phyloP scores from a whole-genome alignment of 2,329 filamentous ascomycete genomes.

The Aspergillus fumigatiaffinis region DNA sequence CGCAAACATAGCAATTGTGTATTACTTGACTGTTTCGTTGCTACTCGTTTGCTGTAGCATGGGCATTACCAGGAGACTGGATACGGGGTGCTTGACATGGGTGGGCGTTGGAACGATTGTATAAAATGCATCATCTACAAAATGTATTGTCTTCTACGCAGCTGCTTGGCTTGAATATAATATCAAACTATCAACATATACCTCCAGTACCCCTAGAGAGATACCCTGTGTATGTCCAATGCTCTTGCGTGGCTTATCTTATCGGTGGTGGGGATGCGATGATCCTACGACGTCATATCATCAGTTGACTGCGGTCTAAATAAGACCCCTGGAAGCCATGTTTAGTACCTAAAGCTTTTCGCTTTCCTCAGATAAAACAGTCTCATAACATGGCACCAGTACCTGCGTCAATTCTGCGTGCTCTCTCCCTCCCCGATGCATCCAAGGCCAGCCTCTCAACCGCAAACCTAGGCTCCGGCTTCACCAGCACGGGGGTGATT shows the following conservation, averaged over 20 bases:
- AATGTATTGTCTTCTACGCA: neutral
- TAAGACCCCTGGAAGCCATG: too few species aligned
- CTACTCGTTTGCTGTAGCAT: neutral
- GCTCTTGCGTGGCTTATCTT: slow-evolving; percentile 8
- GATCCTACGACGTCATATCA: slow-evolving; percentile 5
- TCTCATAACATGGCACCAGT: slow-evolving; percentile 25
- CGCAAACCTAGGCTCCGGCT: slow-evolving; percentile 40
- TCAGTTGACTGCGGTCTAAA: neutral
- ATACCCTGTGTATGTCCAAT: too few species aligned
- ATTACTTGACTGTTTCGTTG: slow-evolving; percentile 1
- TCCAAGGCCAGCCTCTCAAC: slow-evolving; percentile 33
- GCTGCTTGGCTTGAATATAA: neutral
- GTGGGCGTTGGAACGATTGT: neutral
- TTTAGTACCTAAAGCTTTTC: neutral
- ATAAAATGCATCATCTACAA: slow-evolving; percentile 3
- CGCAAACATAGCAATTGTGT: slow-evolving; percentile 15
- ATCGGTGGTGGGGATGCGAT: slow-evolving; percentile 9
- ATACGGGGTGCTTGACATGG: neutral
- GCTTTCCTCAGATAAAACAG: too few species aligned
- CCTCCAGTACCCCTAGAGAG: too few species aligned
- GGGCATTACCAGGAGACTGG: neutral
- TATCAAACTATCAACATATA: neutral
- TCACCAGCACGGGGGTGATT: slow-evolving; percentile 43
- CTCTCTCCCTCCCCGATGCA: slow-evolving; percentile 34
- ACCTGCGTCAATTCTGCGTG: slow-evolving; percentile 33